phyloP scores from a whole-genome alignment of 768 basidiomycete genomes.

The Leccinellum rugosiceps region DNA sequence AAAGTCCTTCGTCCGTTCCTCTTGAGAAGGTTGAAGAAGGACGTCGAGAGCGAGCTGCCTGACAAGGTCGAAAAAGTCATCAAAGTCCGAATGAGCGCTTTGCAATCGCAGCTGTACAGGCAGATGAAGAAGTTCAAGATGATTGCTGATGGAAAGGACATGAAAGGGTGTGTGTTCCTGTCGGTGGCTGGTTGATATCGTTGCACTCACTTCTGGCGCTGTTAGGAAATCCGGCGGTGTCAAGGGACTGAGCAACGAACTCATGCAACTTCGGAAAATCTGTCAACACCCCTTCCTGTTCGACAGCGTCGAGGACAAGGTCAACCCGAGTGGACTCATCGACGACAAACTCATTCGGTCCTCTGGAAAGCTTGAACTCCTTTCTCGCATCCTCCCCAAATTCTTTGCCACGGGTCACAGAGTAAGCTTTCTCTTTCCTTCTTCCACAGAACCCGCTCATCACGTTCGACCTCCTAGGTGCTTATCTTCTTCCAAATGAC shows the following conservation, averaged over 20 bases:
- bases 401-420: constrained; percentile 91
- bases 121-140: constrained; percentile 99
- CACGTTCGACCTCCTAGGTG: constrained; percentile 48
- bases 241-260: constrained; percentile 88
- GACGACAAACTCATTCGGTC: constrained; percentile 84
- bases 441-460: not conserved
- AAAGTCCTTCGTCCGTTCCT: constrained; percentile 96
- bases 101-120: constrained; percentile 91
- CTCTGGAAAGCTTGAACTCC: constrained; percentile 91
- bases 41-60: constrained; percentile 92
- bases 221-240: constrained; percentile 70
- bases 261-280: constrained; percentile 98
- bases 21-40: constrained; percentile 89
- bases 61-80: constrained; percentile 99
- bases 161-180: constrained; percentile 58
- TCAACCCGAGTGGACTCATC: constrained; percentile 78
- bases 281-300: constrained; percentile 98
- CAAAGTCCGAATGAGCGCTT: constrained; percentile 90
- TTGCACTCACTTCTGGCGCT: constrained; percentile 4
- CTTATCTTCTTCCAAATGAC: constrained; percentile 99
- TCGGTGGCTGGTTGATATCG: not conserved
- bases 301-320: constrained; percentile 90
- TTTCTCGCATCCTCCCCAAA: constrained; percentile 90
- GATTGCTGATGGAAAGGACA: constrained; percentile 79
- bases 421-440: constrained; percentile 38